phyloP scores from a whole-genome alignment of 2,329 filamentous ascomycete genomes.

The Ophiostoma perfectum region DNA sequence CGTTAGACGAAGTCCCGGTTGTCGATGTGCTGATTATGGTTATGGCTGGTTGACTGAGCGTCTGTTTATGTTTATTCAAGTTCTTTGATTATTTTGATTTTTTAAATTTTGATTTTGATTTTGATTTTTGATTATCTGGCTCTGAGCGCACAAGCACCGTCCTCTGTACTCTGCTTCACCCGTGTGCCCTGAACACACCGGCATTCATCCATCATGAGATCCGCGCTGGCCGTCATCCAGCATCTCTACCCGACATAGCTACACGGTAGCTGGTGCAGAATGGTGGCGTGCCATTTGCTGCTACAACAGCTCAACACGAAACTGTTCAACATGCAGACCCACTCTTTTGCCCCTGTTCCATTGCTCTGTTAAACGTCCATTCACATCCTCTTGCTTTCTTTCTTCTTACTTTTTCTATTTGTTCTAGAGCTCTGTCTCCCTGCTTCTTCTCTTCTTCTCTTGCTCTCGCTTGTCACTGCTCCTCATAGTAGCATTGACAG shows the following conservation, averaged over 20 bases:
- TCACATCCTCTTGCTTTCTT: not conserved
- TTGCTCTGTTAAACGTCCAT: too few relatives aligned
- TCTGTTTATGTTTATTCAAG: too few relatives aligned
- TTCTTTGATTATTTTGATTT: too few relatives aligned
- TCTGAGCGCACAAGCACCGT: too few relatives aligned
- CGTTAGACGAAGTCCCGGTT: not conserved
- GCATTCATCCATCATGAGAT: too few relatives aligned
- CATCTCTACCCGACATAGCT: not conserved
- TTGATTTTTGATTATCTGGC: too few relatives aligned
- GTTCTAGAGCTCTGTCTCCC: too few relatives aligned
- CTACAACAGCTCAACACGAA: not conserved
- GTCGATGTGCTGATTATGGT: not conserved
- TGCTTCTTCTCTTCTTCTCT: not conserved
- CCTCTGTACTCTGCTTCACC: too few relatives aligned
- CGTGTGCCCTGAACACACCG: too few relatives aligned
- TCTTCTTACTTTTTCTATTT: not conserved
- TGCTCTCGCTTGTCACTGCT: not conserved
- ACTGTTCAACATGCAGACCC: slow-evolving; percentile 1
- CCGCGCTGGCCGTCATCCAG: too few relatives aligned
- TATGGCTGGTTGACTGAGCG: not conserved
- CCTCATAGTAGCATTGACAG: not conserved
- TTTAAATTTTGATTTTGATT: too few relatives aligned
- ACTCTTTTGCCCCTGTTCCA: not conserved
- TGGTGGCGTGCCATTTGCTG: slow-evolving; percentile 10
- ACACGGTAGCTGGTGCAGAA: not conserved